Evolutionary conservation across 192 early-diverging fungal genomes (phyloP), one percentile per base, ranked within the genome.

Genomic region (Diversispora eburnea): DNA sequence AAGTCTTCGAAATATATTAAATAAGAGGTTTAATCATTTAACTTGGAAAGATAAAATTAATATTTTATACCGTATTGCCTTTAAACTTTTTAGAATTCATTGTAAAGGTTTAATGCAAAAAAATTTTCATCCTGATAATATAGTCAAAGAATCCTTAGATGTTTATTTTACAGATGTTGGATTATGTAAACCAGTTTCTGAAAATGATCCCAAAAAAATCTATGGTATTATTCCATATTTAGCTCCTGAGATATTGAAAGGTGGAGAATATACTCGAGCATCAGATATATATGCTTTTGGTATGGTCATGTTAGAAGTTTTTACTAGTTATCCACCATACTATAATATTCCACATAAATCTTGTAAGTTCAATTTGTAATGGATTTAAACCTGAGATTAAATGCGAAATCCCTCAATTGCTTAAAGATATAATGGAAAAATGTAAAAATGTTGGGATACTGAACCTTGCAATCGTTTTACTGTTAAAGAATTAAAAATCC

Each of bases 71-170:
- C 20, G 42, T 13, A 65, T 65, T 2, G n/a, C 45, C 3, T 1
- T 22, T 41, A 8, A 39, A 8, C 25, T 65, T 15, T 6, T 41
- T 15, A 39, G 3, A 3, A 65, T 65, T 46, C 63, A 65, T 25
- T 7, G 6, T 33, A 17, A 8, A 65, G 63, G 63, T 41, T 65
- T 65, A 9, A 19, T 65, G 20, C 63, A 65, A 3, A 15, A 25
- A 43, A 39, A 65, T 46, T 65, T 65, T 5, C 63, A 65, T 41
- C 12, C 41, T 8, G 64, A 41, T 47, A 66, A 66, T 12, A 66
- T 66, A 42, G 5, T 66, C 10, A 66, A n/a, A 0, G 25, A 59
- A 8, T 22, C 19, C 10, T 8, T 19, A 7, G 1, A 3, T 17
- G 8, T 3, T 17, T 17, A 22, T 17, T 43, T 66, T 66, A 66